Percentiles rank a stretch among this genome's conserved stretches.
Evolutionary conservation across 2,329 filamentous ascomycete species (phyloP).

Genomic region (Pleomassaria siparia): DNA sequence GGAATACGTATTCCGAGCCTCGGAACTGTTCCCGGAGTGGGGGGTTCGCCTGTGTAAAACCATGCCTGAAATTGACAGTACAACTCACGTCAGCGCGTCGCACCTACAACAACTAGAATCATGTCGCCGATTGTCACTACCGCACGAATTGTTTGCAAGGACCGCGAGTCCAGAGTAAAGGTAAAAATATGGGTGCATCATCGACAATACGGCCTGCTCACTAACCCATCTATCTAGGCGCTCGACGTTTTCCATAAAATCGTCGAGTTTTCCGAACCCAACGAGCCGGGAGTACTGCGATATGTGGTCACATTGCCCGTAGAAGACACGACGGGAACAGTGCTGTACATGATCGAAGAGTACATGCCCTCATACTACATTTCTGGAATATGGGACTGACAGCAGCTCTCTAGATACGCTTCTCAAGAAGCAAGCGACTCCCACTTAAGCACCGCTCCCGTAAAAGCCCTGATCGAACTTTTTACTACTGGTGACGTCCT

Average conservation of each 20-base stretch:
- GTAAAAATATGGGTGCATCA: conserved; percentile 2
- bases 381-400: neutral
- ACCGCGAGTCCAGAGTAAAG: conserved; percentile 12
- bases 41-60: neutral
- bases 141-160: conserved; percentile 21
- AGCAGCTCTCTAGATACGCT: conserved; percentile 16
- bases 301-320: conserved; percentile 25
- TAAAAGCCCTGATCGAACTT: conserved; percentile 24
- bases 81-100: neutral
- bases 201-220: neutral
- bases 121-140: conserved; percentile 26
- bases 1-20: conserved; percentile 2
- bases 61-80: neutral
- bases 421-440: conserved; percentile 22
- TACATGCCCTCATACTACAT: conserved; percentile 1
- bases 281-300: conserved; percentile 26
- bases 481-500: conserved; percentile 24
- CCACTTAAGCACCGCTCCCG: conserved; percentile 21
- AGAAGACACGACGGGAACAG: conserved; percentile 16
- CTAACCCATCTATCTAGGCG: conserved; percentile 5
- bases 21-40: conserved; percentile 1
- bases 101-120: neutral
- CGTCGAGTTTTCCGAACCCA: conserved; percentile 20
- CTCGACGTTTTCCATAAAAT: conserved; percentile 26
- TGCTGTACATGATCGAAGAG: conserved; percentile 33